phyloP scores from a whole-genome alignment of 257 asterid genomes.

The Solanum etuberosum region DNA sequence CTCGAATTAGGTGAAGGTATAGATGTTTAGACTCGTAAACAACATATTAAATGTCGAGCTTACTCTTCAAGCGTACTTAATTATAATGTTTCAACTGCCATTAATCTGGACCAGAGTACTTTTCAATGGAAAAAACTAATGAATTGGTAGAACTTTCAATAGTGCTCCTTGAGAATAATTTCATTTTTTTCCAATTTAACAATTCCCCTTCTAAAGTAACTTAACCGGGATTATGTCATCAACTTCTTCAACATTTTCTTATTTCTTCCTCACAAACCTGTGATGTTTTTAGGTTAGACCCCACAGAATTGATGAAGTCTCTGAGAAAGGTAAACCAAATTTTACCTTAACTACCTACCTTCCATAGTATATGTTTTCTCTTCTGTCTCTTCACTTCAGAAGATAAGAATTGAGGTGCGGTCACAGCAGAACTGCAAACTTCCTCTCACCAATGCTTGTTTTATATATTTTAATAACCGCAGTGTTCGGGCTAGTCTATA shows the following conservation, averaged over 20 bases:
- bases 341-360: background rate
- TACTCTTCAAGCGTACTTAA: background rate
- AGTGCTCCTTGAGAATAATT: background rate
- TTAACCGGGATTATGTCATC: background rate
- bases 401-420: background rate
- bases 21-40: background rate
- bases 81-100: background rate
- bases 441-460: background rate
- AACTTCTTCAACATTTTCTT: background rate
- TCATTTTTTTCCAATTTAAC: background rate
- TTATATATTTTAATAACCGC: background rate
- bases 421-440: background rate
- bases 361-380: background rate
- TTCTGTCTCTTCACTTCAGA: background rate
- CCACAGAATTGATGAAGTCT: background rate
- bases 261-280: background rate
- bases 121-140: background rate
- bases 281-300: background rate
- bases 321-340: background rate
- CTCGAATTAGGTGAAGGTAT: background rate
- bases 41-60: background rate
- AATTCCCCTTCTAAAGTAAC: background rate
- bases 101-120: background rate
- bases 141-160: background rate
- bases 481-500: background rate